These are phyloP conservation scores for Mrakiaceae sp. DNA, from an alignment of 1,284 basidiomycete genomes.

Conservation along the genomic window DNA sequence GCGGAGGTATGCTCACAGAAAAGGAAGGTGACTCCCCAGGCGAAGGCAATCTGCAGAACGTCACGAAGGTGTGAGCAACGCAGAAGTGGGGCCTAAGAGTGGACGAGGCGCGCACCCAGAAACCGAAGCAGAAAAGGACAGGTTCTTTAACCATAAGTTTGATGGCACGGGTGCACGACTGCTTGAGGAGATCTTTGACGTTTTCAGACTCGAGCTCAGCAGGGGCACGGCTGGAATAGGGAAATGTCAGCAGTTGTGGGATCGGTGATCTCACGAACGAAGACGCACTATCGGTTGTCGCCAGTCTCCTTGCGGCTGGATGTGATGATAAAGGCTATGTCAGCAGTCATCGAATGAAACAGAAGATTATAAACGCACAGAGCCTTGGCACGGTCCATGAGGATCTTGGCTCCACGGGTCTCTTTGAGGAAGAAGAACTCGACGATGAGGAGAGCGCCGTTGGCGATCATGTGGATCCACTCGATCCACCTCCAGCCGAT, in stretches of 20 bases:
- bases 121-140: constrained; percentile 28
- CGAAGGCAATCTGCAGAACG: constrained; percentile 22
- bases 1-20: background rate
- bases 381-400: constrained; percentile 26
- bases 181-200: constrained; percentile 27
- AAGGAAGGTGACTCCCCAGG: constrained; percentile 23
- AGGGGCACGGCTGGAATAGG: constrained; percentile 20
- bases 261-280: too few relatives aligned
- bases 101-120: constrained; percentile 16
- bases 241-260: too few relatives aligned
- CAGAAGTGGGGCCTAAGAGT: too few relatives aligned
- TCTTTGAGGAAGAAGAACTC: constrained; percentile 30
- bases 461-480: constrained; percentile 20
- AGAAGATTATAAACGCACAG: constrained; percentile 23
- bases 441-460: constrained; percentile 25
- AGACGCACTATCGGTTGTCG: constrained; percentile 39
- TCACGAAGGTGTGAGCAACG: too few relatives aligned
- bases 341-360: too few relatives aligned
- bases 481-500: constrained; percentile 32
- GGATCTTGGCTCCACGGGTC: constrained; percentile 30
- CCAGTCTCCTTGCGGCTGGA: constrained; percentile 51
- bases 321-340: constrained; percentile 38
- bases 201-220: constrained; percentile 30
- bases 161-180: constrained; percentile 27
- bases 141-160: constrained; percentile 29